Conservation (phyloP, 169 alveolate genomes). For the Toxoplasma gondii region DNA sequence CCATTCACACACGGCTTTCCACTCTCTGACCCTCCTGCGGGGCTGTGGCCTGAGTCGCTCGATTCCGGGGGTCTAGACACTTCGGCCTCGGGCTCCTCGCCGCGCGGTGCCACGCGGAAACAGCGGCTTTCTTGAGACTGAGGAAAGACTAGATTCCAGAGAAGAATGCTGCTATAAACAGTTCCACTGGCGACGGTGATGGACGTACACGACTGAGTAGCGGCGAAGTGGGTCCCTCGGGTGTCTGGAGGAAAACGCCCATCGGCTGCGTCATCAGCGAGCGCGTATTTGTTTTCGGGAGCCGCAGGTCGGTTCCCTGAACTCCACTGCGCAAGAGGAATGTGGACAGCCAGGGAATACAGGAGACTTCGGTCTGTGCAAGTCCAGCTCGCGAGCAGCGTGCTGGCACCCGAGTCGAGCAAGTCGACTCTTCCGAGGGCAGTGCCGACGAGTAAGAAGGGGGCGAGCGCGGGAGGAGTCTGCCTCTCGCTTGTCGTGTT, state of each 20-base stretch:
- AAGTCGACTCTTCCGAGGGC: constrained; percentile 3
- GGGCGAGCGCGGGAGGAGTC: too few relatives aligned
- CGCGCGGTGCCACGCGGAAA: neutral
- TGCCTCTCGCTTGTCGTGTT: too few relatives aligned
- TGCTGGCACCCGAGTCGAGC: neutral
- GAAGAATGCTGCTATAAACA: constrained; percentile 39
- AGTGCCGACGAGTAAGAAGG: neutral
- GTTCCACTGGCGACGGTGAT: constrained; percentile 49
- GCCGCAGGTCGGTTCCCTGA: too few relatives aligned
- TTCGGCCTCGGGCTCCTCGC: neutral
- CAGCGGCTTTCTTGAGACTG: neutral
- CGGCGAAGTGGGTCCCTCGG: neutral
- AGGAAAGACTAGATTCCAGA: neutral
- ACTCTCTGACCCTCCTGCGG: too few relatives aligned
- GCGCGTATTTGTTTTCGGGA: too few relatives aligned
- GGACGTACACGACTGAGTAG: neutral
- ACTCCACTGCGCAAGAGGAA: neutral
- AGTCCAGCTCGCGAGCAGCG: neutral
- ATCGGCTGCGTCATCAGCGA: neutral
- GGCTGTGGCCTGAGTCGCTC: too few relatives aligned
- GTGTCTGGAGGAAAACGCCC: neutral
- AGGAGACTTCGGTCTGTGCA: constrained; percentile 32
- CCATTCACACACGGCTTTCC: too few relatives aligned
- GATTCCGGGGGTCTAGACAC: too few relatives aligned
- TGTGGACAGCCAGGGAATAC: constrained; percentile 14